A percentile compares a stretch with the other conserved stretches of the same genome.
Evolutionary conservation across 352 stramenopile genomes (phyloP).

Genomic region (Globisporangium abappressorium): DNA sequence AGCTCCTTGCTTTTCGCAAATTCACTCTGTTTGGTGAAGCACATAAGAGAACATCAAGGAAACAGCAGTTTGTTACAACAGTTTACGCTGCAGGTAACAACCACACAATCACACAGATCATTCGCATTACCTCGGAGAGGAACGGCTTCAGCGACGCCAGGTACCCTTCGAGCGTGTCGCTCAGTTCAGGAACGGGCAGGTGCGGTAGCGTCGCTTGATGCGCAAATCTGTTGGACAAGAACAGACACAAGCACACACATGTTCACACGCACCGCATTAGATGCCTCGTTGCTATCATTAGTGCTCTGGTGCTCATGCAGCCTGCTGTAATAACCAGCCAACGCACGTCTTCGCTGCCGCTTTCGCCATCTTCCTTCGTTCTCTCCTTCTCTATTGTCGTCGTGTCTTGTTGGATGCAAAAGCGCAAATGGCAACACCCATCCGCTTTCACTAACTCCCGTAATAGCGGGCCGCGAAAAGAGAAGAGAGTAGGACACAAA

Average conservation of each 20-base stretch:
- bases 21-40: conserved; percentile 35
- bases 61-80: conserved; percentile 35
- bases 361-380: not conserved
- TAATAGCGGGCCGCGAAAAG: not conserved
- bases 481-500: not conserved
- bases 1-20: conserved; percentile 33
- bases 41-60: conserved; percentile 17
- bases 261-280: not conserved
- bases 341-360: not conserved
- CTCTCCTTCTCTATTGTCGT: not conserved
- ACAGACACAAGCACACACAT: not conserved
- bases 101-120: not conserved
- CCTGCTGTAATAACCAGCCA: not conserved
- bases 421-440: not conserved
- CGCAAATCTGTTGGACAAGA: conserved; percentile 22
- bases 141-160: conserved; percentile 64
- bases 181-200: conserved; percentile 82
- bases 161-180: conserved; percentile 86
- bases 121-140: conserved; percentile 32
- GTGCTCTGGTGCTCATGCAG: not conserved
- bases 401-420: conserved; percentile 2
- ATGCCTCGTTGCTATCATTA: not conserved
- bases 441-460: not conserved
- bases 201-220: conserved; percentile 66
- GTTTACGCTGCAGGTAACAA: conserved; percentile 12